Percentiles rank a stretch among this genome's conserved stretches.
These are phyloP conservation scores for Escovopsis sp. DNA, from an alignment of 2,329 filamentous ascomycete species.

Conservation along the genomic window DNA sequence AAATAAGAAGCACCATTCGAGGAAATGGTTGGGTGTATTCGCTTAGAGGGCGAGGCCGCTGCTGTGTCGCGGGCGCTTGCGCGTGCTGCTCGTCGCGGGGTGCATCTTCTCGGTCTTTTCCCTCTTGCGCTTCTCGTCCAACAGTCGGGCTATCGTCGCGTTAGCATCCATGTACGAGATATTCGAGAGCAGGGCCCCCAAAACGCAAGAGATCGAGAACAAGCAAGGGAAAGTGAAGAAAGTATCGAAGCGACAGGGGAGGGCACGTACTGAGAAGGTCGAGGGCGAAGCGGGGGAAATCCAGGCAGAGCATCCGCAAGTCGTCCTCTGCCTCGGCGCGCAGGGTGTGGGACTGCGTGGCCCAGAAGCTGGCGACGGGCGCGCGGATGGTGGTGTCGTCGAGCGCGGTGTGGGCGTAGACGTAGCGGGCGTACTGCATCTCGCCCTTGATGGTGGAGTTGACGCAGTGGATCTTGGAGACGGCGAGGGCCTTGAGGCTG, in stretches of 20 bases:
- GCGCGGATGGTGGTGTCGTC: conserved; percentile 62
- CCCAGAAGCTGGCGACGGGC: conserved; percentile 85
- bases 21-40: too few relatives aligned
- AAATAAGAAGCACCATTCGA: too few relatives aligned
- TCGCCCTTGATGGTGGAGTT: conserved; percentile 78
- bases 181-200: too few relatives aligned
- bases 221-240: not conserved
- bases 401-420: conserved; percentile 59
- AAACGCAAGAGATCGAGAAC: not conserved
- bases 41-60: conserved; percentile 11
- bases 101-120: conserved; percentile 46
- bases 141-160: conserved; percentile 35
- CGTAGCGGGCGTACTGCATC: conserved; percentile 81
- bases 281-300: conserved; percentile 84
- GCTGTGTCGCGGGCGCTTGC: conserved; percentile 43
- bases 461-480: conserved; percentile 83
- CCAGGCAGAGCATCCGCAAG: conserved; percentile 71
- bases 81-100: conserved; percentile 30
- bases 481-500: conserved; percentile 59
- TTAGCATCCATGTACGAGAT: too few relatives aligned
- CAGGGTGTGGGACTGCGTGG: conserved; percentile 61
- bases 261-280: conserved; percentile 61
- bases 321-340: conserved; percentile 75
- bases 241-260: not conserved
- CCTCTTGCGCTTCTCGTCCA: conserved; percentile 52